Evolutionary conservation across 1,284 basidiomycete genomes (phyloP), one percentile per base, ranked within the genome.

Genomic region (Xerocomus nothofagi): DNA sequence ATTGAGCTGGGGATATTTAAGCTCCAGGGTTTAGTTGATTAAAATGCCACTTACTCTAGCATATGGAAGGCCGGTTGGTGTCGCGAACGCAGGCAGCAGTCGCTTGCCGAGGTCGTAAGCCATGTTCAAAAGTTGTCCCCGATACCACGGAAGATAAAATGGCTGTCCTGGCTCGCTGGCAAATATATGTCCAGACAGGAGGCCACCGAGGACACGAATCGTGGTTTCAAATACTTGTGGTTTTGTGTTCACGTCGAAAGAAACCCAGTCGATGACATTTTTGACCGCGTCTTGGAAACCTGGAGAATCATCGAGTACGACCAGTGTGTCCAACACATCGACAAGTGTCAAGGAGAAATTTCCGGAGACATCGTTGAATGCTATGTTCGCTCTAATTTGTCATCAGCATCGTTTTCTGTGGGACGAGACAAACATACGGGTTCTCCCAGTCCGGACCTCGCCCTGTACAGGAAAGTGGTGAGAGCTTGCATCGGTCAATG

Each of bases 211-310:
- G 3, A 91, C 89, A 29, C 92, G 83, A 53, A 95, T 95, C 2
- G 89, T 95, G 15, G 88, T 89, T 72, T 94, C 91, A 62, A 94
- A 94, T 4, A 93, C 85, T 75, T 98, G 94, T 31, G 91, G 91
- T 71, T 84, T 90, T 27, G 91, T 91, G 67, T 94, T 86, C 53
- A 93, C 88, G 61, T 94, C 85, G 62, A 93, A 94, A 3, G 82
- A 85, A 38, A 94, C 90, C 75, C 79, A 82, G 47, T 84, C 67
- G 50, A 93, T 87, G 45, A 88, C 78, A 56, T 88, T 80, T 49
- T 77, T 79, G 46, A 93, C 86, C 7, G 87, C 90, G 23, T 71
- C 73, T 58, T 91, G 85, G 63, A 94, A 94, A 5, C 84, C 87
- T 46, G 71, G 63, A 20, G 73, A 76, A 64, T 94, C 88, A 56